Conservation (phyloP, 75 land plant species). For the Cryptomeria japonica region DNA sequence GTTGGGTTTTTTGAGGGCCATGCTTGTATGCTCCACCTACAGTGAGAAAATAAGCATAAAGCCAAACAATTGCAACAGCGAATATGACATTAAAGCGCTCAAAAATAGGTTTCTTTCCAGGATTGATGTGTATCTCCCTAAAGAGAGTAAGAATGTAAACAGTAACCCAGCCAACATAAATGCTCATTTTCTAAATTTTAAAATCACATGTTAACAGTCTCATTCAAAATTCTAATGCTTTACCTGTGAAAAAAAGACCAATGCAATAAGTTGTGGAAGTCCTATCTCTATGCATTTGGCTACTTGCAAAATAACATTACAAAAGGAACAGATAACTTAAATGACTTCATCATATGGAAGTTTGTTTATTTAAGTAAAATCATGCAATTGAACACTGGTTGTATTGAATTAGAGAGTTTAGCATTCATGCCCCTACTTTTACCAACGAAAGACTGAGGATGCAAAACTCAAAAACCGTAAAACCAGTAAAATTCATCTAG, state of each 20-base stretch:
- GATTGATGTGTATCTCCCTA: too few species aligned
- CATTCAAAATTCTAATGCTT: background rate
- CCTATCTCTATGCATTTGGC: constrained; percentile 84
- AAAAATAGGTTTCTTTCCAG: too few species aligned
- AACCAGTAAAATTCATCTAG: too few species aligned
- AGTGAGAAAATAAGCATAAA: constrained; percentile 89
- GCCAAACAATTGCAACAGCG: constrained; percentile 67
- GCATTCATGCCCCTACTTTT: too few species aligned
- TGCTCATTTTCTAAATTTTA: background rate
- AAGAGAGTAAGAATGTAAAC: background rate
- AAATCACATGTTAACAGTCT: background rate
- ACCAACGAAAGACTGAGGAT: too few species aligned
- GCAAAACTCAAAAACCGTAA: too few species aligned
- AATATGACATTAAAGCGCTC: too few species aligned
- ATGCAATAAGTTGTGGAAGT: constrained; percentile 72
- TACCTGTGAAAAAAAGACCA: constrained; percentile 86
- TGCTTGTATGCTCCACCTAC: constrained; percentile 88
- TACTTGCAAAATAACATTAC: constrained; percentile 36
- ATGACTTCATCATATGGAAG: background rate
- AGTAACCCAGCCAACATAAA: background rate
- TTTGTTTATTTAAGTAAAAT: background rate
- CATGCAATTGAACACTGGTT: background rate
- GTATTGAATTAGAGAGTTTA: too few species aligned
- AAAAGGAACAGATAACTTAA: background rate
- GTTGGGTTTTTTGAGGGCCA: constrained; percentile 42